Conservation (phyloP, 768 basidiomycete species). For the Lactarius evosmus region DNA sequence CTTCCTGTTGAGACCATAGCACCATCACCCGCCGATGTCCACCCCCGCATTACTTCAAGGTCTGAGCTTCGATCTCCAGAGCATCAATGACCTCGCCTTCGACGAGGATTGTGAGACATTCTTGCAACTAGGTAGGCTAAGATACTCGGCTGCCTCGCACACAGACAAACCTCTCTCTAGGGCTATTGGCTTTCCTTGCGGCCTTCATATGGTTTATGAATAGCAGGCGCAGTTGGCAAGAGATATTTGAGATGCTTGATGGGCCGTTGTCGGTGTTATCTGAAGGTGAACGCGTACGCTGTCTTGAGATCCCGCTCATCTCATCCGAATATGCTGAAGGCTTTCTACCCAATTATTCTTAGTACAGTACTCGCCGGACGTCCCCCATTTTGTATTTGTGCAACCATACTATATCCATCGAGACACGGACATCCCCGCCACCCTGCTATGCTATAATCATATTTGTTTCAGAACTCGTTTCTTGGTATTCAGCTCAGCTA, state of each 20-base stretch:
- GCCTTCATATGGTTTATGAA: conserved; percentile 25
- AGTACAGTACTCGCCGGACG: conserved; percentile 1
- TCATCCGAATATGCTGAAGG: conserved; percentile 3
- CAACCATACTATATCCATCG: background rate
- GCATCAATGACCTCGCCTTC: conserved; percentile 12
- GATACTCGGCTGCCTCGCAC: background rate
- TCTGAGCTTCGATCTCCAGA: conserved; percentile 6
- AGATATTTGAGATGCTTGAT: conserved; percentile 1
- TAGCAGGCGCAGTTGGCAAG: conserved; percentile 16
- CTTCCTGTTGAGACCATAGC: background rate
- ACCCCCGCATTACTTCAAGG: background rate
- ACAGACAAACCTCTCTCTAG: background rate
- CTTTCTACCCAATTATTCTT: conserved; percentile 23
- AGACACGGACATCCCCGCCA: background rate
- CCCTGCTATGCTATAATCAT: background rate
- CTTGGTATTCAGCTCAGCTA: background rate
- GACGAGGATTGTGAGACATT: conserved; percentile 18
- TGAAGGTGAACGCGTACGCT: conserved; percentile 13
- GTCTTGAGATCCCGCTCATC: background rate
- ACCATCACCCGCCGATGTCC: background rate
- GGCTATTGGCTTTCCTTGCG: conserved; percentile 19
- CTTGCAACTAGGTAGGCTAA: conserved; percentile 17
- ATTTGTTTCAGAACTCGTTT: background rate
- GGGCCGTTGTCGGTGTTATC: conserved; percentile 4
- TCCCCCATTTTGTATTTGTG: conserved; percentile 15